Base-by-base conservation (phyloP, 2,329 filamentous ascomycete species). In the Arachnopeziza araneosa region DNA sequence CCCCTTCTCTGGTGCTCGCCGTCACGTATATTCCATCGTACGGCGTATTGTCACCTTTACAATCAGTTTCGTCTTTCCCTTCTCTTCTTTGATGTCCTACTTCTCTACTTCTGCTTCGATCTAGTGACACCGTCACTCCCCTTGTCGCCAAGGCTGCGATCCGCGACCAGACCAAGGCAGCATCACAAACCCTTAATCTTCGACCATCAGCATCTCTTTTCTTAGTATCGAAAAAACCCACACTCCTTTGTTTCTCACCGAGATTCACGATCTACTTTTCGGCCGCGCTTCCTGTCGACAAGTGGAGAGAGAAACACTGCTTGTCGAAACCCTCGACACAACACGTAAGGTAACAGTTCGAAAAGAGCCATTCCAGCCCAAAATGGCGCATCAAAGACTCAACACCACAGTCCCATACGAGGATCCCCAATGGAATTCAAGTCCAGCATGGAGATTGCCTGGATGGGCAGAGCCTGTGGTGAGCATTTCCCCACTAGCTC, bases 381-480 rank as follows among this genome's bases (percentile, higher is more conserved):
- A 54, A 6, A 57, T 57, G 55, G 12, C 44, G 21, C 22, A 26
- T 30, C 22, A 57, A 10, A 52, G n/a, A 12, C 55, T 52, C 22
- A 67, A 67, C 30, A 62, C 67, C 44, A 69, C 67, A 7, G 58
- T 70, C 53, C 61, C 68, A 2, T 61, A 57, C 14, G 67, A 69
- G 53, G 68, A 72, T 48, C 69, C 69, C 9, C 57, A 72, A 60
- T 72, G 70, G 70, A 70, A 69, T 49, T 71, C 68, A 57, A 64
- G 63, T 44, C 67, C 69, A 7, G 69, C 69, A n/a, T 72, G 70
- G 67, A 66, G 60, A 59, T 57, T 73, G 32, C 71, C 71, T 9
- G 68, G 67, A 26, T 73, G 71, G 71, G 70, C 65, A 57, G 70
- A 72, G 58, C 71, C 71, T 58, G 55, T 72, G 23, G 70, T 72